Percentiles rank a stretch among this genome's conserved stretches.
Conservation (phyloP, 2,329 filamentous ascomycete genomes). For the Sordariomycetes sp. region DNA sequence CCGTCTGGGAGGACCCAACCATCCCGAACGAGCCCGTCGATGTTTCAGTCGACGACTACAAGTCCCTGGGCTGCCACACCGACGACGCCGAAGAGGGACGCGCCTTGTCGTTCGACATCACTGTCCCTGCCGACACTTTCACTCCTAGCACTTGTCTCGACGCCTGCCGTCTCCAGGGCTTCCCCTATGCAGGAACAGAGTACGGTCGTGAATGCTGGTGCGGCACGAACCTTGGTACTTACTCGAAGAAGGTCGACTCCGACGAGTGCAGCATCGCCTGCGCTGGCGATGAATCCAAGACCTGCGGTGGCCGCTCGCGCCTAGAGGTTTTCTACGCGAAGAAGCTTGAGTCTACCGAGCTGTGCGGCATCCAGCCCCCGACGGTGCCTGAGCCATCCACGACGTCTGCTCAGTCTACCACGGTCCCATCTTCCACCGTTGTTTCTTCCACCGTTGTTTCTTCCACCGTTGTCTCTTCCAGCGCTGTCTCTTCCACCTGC, state of each 20-base stretch:
- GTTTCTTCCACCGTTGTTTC: no score
- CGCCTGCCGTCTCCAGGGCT: constrained; percentile 32
- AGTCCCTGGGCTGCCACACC: constrained; percentile 52
- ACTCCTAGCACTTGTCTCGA: constrained; percentile 32
- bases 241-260: constrained; percentile 23
- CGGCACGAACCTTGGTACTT: constrained; percentile 42
- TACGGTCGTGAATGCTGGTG: constrained; percentile 39
- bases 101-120: constrained; percentile 34
- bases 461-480: no score
- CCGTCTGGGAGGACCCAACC: constrained; percentile 38
- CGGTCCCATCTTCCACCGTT: no score
- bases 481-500: constrained; percentile 5
- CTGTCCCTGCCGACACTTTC: constrained; percentile 23
- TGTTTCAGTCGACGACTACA: constrained; percentile 41
- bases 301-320: constrained; percentile 31
- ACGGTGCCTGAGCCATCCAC: no score
- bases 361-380: constrained; percentile 29
- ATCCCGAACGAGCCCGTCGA: constrained; percentile 33
- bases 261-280: constrained; percentile 41
- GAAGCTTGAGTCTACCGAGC: constrained; percentile 39
- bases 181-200: constrained; percentile 38
- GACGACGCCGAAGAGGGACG: constrained; percentile 31
- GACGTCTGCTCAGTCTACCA: no score
- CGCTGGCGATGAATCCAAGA: constrained; percentile 31
- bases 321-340: constrained; percentile 37